phyloP scores from a whole-genome alignment of 2,329 filamentous ascomycete species.

The Drechslera avenae region DNA sequence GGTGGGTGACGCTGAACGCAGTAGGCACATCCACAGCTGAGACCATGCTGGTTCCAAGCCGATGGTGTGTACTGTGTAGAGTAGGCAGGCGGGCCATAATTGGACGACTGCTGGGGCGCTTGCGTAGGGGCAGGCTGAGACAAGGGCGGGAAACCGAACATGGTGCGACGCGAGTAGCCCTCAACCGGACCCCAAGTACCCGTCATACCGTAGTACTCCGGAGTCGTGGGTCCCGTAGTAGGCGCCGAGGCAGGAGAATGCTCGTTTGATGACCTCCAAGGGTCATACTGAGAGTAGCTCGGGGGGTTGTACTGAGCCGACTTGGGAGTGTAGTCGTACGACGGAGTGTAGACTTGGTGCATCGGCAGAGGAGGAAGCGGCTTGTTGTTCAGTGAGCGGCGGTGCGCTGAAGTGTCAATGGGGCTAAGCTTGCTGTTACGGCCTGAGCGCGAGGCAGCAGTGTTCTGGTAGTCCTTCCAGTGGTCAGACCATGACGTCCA shows the following conservation, averaged over 20 bases:
- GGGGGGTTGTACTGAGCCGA: conserved; percentile 46
- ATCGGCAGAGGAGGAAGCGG: conserved; percentile 47
- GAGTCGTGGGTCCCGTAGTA: conserved; percentile 60
- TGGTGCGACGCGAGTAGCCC: conserved; percentile 50
- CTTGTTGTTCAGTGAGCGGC: conserved; percentile 57
- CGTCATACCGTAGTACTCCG: conserved; percentile 57
- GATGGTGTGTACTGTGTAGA: conserved; percentile 43
- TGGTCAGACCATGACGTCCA: conserved; percentile 68
- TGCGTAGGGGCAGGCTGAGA: conserved; percentile 42
- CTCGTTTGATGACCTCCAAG: conserved; percentile 51
- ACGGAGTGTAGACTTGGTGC: conserved; percentile 48
- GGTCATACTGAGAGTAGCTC: conserved; percentile 48
- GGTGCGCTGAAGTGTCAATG: conserved; percentile 68
- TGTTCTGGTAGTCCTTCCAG: conserved; percentile 68
- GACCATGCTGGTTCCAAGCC: conserved; percentile 46
- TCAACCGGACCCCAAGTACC: conserved; percentile 55
- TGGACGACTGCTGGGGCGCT: conserved; percentile 52
- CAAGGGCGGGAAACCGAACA: conserved; percentile 48
- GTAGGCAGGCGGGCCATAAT: conserved; percentile 44
- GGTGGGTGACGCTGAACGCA: conserved; percentile 46
- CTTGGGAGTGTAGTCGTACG: conserved; percentile 45
- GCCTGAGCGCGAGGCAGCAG: conserved; percentile 50
- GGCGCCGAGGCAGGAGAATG: conserved; percentile 60
- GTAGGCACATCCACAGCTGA: conserved; percentile 47
- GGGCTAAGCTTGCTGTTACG: conserved; percentile 59